Evolutionary conservation across 169 alveolate species (phyloP), one percentile per base, ranked within the genome.

Genomic region (Babesia gibsoni): DNA sequence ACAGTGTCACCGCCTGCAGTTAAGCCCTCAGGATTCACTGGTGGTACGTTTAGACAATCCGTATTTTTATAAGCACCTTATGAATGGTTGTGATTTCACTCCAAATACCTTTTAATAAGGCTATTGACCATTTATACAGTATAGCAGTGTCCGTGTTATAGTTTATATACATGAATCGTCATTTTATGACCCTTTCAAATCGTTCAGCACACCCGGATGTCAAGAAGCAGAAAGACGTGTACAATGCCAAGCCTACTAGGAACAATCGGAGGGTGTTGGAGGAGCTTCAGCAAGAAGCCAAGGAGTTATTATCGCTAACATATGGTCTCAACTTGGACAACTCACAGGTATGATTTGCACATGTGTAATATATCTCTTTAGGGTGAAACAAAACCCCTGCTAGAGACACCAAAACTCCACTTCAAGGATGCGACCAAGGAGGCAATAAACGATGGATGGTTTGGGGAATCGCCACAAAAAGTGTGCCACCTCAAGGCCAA

Each of bases 221-320:
- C n/a, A n/a, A n/a, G n/a, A n/a, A n/a, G n/a, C n/a, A n/a, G n/a
- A n/a, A n/a, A n/a, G n/a, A n/a, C n/a, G n/a, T n/a, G n/a, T n/a
- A n/a, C n/a, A n/a, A n/a, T n/a, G n/a, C n/a, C n/a, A n/a, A n/a
- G n/a, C n/a, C n/a, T n/a, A n/a, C n/a, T n/a, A n/a, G 20, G 16
- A 6, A 20, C 46, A 42, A 43, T 14, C 42, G 72, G 1, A 36
- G 37, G 22, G 59, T 61, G 14, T 23, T 61, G 45, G 46, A 61
- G 58, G 72, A 50, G 37, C 72, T 61, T 16, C 72, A 61, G 49
- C 6, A 61, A 48, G 72, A 61, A 58, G 72, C 72, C 1, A 25
- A 35, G 10, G 72, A 61, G 59, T 58, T 61, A 16, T 30, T 61
- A 29, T 61, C 72, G 72, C 48, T 61, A 36, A 43, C 72, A 29